A percentile compares a stretch with the other conserved stretches of the same genome.
These are phyloP conservation scores for Camellia japonica DNA, from an alignment of 148 eudicot species.

Conservation along the genomic window DNA sequence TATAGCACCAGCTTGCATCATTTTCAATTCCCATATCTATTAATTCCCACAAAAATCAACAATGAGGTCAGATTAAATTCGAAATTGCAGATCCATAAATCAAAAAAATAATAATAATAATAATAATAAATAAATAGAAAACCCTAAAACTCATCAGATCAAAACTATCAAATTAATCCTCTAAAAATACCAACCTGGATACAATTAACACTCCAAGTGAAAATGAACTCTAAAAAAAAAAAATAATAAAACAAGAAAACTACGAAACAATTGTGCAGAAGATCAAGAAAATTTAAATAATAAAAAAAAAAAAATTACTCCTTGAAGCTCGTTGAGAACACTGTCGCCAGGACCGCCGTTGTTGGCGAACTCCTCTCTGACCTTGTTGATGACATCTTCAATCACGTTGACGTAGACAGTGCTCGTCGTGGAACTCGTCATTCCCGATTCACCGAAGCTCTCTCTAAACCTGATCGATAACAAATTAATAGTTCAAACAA, in stretches of 20 bases:
- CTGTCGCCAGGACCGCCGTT: slow-evolving; percentile 73
- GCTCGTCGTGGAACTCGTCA: slow-evolving; percentile 69
- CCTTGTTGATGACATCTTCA: slow-evolving; percentile 86
- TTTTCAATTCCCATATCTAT: slow-evolving; percentile 89
- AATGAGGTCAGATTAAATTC: neutral
- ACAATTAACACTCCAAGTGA: neutral
- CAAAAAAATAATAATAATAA: slow-evolving; percentile 10
- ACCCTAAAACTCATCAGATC: slow-evolving; percentile 26
- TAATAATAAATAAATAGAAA: slow-evolving; percentile 5
- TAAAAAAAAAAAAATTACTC: slow-evolving; percentile 34
- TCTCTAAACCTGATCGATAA: no score
- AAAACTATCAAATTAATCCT: neutral
- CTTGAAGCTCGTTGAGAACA: slow-evolving; percentile 77
- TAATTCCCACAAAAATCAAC: slow-evolving; percentile 11
- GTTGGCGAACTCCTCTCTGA: slow-evolving; percentile 72
- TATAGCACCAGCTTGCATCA: slow-evolving; percentile 90
- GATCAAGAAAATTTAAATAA: slow-evolving; percentile 11
- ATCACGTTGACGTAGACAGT: slow-evolving; percentile 74
- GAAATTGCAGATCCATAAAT: neutral
- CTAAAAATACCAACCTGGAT: neutral
- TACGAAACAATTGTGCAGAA: neutral
- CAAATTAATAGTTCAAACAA: neutral
- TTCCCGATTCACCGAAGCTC: slow-evolving; percentile 17
- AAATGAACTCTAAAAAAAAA: neutral
- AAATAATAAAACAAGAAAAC: neutral